Base-by-base conservation (phyloP, 2,329 filamentous ascomycete genomes). In the Botryotinia convoluta region DNA sequence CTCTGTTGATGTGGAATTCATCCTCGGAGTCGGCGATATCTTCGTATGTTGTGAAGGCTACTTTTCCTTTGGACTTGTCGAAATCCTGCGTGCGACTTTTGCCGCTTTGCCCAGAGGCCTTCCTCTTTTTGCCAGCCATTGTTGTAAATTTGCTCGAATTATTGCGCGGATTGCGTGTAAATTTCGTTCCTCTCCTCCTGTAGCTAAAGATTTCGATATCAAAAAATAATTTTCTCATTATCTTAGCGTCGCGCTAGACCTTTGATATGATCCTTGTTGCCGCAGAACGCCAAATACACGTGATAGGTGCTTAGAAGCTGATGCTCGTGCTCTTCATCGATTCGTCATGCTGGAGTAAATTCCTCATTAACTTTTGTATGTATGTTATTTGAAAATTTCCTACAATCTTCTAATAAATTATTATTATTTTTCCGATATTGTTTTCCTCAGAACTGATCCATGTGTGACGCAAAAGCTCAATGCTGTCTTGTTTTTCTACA, bases 1-100 rank as follows among this genome's bases (percentile, higher is more conserved):
- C 96, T 76, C 92, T 89, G 76, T 95, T 92, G 74, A 95, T 86
- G 79, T 95, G 93, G 82, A 97, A 97, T 81, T 97, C 94, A 82
- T 99, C 96, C 82, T 97, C 94, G 1, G 94, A 97, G 81, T 98
- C 92, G 77, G 95, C 93, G 78, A 99, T 91, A 83, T 97, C 94
- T 82, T 95, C 91, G 82, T 88, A 95, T 3, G 89, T 91, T 4
- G 76, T 77, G 22, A 79, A 78, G 29, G 77, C 74, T 29, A 79
- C 73, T 68, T 76, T 79, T 7, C 77, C 77, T 79, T 88, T 63
- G 8, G 72, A 71, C 48, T 71, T 65, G 35, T 71, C 60, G 22
- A 48, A 73, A 32, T 73, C 68, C 4, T 71, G 35, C 37, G 29
- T 39, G 59, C 29, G 32, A 51, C 22, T 54, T 51, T 29, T 60